Percentiles rank a stretch among this genome's conserved stretches.
Conservation (phyloP, 345 rosid species). For the Lumnitzera littorea region DNA sequence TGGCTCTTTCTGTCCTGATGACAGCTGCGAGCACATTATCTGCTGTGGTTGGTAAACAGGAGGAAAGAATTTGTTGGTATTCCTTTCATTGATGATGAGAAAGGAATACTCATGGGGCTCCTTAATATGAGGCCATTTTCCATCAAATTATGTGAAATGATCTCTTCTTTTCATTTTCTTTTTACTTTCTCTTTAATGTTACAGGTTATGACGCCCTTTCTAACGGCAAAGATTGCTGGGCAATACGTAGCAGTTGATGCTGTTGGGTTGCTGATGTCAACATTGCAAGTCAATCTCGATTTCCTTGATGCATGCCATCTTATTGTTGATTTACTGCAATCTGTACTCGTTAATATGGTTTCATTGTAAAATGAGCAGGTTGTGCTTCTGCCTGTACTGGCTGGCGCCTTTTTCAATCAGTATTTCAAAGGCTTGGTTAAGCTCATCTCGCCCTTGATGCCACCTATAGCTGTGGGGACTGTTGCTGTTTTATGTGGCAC, state of each 20-base stretch:
- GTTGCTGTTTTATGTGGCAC: constrained; percentile 75
- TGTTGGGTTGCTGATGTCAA: constrained; percentile 52
- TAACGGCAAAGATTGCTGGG: constrained; percentile 78
- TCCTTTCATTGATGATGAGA: background rate
- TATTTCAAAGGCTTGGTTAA: constrained; percentile 65
- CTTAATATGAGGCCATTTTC: too few relatives aligned
- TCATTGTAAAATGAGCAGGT: constrained; percentile 32
- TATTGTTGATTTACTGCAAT: background rate
- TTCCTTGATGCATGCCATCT: background rate
- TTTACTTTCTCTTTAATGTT: constrained; percentile 10
- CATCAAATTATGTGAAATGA: too few relatives aligned
- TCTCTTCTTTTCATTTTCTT: background rate
- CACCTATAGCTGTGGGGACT: constrained; percentile 76
- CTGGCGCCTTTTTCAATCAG: constrained; percentile 72
- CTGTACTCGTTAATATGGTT: background rate
- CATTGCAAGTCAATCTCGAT: constrained; percentile 53
- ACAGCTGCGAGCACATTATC: constrained; percentile 83
- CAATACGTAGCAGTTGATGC: constrained; percentile 88
- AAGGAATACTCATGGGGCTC: background rate
- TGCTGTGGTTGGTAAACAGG: constrained; percentile 64
- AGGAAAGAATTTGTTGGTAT: too few relatives aligned
- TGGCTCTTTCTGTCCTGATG: constrained; percentile 87
- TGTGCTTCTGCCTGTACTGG: constrained; percentile 83
- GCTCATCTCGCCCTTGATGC: constrained; percentile 73
- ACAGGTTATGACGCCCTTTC: constrained; percentile 87